Evolutionary conservation across 768 basidiomycete genomes (phyloP).

Genomic region (Sutorius australiensis): DNA sequence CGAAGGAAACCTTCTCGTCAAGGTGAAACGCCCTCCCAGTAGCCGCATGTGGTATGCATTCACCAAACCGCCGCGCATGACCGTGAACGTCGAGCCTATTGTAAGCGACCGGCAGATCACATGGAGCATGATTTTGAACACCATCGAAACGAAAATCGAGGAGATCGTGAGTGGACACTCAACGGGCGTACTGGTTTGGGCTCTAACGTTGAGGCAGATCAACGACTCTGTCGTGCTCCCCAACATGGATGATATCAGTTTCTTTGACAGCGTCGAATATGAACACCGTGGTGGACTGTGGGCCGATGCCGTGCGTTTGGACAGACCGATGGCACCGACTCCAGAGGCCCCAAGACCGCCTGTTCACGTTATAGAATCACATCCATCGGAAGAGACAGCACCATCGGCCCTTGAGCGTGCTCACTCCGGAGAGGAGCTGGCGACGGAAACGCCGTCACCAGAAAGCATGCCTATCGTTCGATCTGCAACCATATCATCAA

Average conservation of each 20-base stretch:
- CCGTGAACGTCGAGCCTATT: constrained; percentile 86
- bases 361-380: constrained; percentile 21
- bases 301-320: constrained; percentile 62
- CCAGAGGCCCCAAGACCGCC: constrained; percentile 8
- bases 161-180: constrained; percentile 63
- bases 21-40: constrained; percentile 91
- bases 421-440: constrained; percentile 31
- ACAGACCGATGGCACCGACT: constrained; percentile 20
- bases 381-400: constrained; percentile 35
- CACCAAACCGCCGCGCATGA: constrained; percentile 84
- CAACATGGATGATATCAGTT: constrained; percentile 97
- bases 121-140: constrained; percentile 87
- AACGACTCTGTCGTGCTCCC: constrained; percentile 92
- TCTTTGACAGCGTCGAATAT: constrained; percentile 75
- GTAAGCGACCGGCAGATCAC: constrained; percentile 94
- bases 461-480: constrained; percentile 22
- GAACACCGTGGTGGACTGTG: constrained; percentile 85
- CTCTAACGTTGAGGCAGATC: constrained; percentile 69
- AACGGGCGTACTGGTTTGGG: constrained; percentile 39
- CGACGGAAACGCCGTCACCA: constrained; percentile 19
- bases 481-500: constrained; percentile 21
- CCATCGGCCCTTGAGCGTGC: constrained; percentile 15
- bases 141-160: constrained; percentile 84
- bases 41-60: constrained; percentile 94
- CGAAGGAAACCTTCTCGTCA: constrained; percentile 86